Base-by-base conservation (phyloP, 805 yeast genomes). In the Metschnikowia santaceciliae region DNA sequence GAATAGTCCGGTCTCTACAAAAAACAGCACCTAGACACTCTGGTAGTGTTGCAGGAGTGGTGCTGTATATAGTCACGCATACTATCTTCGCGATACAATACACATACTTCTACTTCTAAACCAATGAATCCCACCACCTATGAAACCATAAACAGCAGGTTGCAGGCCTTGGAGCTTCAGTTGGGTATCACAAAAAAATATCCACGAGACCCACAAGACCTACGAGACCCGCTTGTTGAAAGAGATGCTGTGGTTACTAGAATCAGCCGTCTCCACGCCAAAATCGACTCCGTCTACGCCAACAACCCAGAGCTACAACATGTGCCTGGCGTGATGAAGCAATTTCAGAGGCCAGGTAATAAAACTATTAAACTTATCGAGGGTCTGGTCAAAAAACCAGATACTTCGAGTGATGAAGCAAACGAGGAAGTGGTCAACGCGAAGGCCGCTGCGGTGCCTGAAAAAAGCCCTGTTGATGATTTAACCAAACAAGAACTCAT, bases 401-500 rank as follows among this genome's bases (percentile, higher is more conserved):
- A 40, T 6, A 11, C 17, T 14, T 8, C 10, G 34, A 2, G 14
- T 33, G 38, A 17, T 17, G 13, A 11, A 41, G 22, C 10, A 32
- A 13, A 8, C 6, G 20, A 22, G 8, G 23, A 32, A 34, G 17
- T 6, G 13, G 38, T 20, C 19, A 34, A 8, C 26, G 23, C 43
- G 38, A 6, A 13, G 7, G 32, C 22, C 14, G 32, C 20, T 6
- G 32, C 38, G 32, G 17, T 33, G 32, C 11, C 38, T 22, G n/a
- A 20, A 42, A 19, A 6, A 22, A 20, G 19, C 14, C 34, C 26
- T 14, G 32, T 44, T 11, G 47, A 44, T 36, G 22, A 35, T 20
- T 50, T 51, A 4, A 53, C 48, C 14, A 63, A 64, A 42, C 57
- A 62, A 48, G 58, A 62, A 42, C 41, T 61, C 42, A 42, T 70